Percentiles rank a stretch among this genome's conserved stretches.
These are phyloP conservation scores for Theobroma cacao DNA, from an alignment of 345 rosid genomes.

Conservation along the genomic window DNA sequence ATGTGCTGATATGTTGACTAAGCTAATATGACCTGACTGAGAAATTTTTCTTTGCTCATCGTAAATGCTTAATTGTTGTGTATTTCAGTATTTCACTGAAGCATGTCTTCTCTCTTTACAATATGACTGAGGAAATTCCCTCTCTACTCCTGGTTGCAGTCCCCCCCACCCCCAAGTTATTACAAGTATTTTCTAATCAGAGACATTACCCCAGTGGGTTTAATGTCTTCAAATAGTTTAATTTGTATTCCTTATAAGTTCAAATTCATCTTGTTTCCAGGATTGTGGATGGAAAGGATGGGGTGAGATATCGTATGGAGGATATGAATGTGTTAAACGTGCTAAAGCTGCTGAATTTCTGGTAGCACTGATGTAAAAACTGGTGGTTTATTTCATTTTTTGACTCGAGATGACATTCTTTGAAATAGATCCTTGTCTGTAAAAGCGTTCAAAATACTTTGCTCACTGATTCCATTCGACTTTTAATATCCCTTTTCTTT, in stretches of 20 bases:
- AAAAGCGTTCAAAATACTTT: not conserved
- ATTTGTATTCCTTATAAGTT: not conserved
- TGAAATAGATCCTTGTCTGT: not conserved
- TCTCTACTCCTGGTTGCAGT: not conserved
- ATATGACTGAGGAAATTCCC: not conserved
- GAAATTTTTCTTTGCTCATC: not conserved
- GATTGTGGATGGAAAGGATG: slow-evolving; percentile 94
- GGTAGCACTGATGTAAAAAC: slow-evolving; percentile 39
- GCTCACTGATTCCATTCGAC: slow-evolving; percentile 7
- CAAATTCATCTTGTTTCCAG: slow-evolving; percentile 33
- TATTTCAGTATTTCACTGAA: not conserved
- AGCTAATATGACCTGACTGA: not conserved
- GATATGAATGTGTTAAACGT: slow-evolving; percentile 62
- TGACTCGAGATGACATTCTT: slow-evolving; percentile 1
- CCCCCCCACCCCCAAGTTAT: not conserved
- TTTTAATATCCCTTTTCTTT: not conserved
- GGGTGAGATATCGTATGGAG: slow-evolving; percentile 98
- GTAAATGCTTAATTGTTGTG: not conserved
- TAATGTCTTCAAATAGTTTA: not conserved
- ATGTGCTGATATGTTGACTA: not conserved
- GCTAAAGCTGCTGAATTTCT: slow-evolving; percentile 85
- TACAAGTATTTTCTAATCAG: not conserved
- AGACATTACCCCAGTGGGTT: not conserved
- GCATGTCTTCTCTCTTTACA: not conserved
- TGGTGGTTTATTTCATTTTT: slow-evolving; percentile 10